Evolutionary conservation across 169 alveolate species (phyloP), one percentile per base, ranked within the genome.

Genomic region (Plasmodium gonderi): DNA sequence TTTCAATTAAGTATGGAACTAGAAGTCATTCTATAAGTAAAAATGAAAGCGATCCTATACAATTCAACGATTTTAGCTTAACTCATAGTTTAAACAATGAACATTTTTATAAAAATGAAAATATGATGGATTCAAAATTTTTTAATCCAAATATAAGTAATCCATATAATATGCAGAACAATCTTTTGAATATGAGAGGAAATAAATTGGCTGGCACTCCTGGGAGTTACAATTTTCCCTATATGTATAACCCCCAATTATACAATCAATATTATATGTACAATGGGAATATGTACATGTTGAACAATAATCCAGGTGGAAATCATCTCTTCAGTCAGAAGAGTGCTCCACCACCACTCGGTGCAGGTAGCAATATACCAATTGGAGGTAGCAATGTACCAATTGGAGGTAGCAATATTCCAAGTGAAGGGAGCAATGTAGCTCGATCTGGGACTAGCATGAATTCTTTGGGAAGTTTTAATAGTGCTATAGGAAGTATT

Each of bases 211-310:
- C 2, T 0, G 23, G 40, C 20, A 31, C 38, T 12, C 44, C 76
- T 1, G 82, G 82, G 1, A 38, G 42, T 12, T 83, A 83, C 29
- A 83, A 83, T 29, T 83, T 83, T 26, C 92, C 83, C 0, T 83
- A 69, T 64, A 83, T 83, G 77, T 83, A 72, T 9, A 83, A 69
- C n/a, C 92, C 92, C 3, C 85, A 31, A 23, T 12, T 72, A 17
- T 83, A 69, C n/a, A 76, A 76, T 12, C 92, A 83, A 17, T 83
- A 83, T n/a, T 83, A 83, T 23, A 83, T 83, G 92, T 83, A 83
- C 31, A 82, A 82, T 49, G 92, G 92, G 14, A 65, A 31, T 17
- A 82, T 82, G 92, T 82, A 82, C 36, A 54, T 87, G 87, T 45
- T 47, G n/a, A 47, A 44, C 23, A 45, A 36, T 14, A 33, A 11